Conservation (phyloP, 2,329 filamentous ascomycete genomes). For the Reticulascus tulasneorum region DNA sequence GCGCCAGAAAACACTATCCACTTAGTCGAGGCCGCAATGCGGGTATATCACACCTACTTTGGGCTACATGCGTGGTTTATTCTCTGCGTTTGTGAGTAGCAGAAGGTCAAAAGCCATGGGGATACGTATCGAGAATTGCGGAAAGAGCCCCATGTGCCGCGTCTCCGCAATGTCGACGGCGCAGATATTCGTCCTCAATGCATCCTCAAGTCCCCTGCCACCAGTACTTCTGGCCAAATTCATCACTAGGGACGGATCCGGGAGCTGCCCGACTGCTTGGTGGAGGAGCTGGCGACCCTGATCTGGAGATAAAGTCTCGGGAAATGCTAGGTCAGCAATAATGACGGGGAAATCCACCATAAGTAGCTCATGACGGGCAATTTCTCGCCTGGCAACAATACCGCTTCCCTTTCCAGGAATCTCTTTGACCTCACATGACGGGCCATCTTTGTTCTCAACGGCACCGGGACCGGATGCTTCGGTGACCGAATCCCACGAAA, state of each 20-base stretch:
- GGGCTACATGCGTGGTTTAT: constrained; percentile 30
- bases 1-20: constrained; percentile 24
- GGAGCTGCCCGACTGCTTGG: constrained; percentile 9
- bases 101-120: too few relatives aligned
- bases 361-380: too few relatives aligned
- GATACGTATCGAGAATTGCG: constrained; percentile 27
- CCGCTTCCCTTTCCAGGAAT: constrained; percentile 21
- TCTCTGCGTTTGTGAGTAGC: constrained; percentile 16
- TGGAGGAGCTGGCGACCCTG: too few relatives aligned
- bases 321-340: too few relatives aligned
- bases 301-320: too few relatives aligned
- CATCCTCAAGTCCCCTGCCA: constrained; percentile 19
- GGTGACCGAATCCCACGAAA: too few relatives aligned
- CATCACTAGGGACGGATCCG: too few relatives aligned
- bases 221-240: constrained; percentile 20
- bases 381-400: constrained; percentile 20
- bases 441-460: constrained; percentile 2
- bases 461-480: background rate
- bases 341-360: too few relatives aligned
- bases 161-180: constrained; percentile 17
- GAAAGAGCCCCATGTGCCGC: constrained; percentile 24
- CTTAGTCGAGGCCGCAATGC: background rate
- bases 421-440: constrained; percentile 13
- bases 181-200: constrained; percentile 28
- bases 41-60: constrained; percentile 20